A percentile compares a stretch with the other conserved stretches of the same genome.
These are phyloP conservation scores for Chrysanthemum seticuspe DNA, from an alignment of 129 eudicot genomes.

Conservation along the genomic window DNA sequence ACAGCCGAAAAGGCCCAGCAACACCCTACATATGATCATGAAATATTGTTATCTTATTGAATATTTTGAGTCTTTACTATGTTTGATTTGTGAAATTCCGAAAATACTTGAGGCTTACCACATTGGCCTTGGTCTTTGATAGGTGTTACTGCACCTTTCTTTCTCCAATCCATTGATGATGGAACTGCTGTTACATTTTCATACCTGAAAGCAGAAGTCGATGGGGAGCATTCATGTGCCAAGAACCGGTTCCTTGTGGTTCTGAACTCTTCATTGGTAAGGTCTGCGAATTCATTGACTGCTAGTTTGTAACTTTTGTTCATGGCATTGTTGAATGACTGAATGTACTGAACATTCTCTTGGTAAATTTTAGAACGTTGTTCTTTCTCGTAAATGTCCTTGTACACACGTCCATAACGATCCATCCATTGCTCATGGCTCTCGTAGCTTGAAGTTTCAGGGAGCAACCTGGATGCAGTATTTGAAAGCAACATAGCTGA, in stretches of 20 bases:
- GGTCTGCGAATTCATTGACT: constrained; percentile 32
- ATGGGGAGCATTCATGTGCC: constrained; percentile 31
- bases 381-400: constrained; percentile 25
- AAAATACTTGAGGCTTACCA: constrained; percentile 21
- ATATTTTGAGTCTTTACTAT: neutral
- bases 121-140: constrained; percentile 46
- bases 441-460: constrained; percentile 21
- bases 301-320: constrained; percentile 28
- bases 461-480: constrained; percentile 20
- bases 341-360: constrained; percentile 20
- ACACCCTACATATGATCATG: constrained; percentile 19
- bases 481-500: constrained; percentile 14
- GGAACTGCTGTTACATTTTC: constrained; percentile 24
- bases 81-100: neutral
- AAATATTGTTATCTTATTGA: neutral
- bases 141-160: constrained; percentile 39
- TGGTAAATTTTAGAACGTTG: constrained; percentile 10
- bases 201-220: constrained; percentile 17
- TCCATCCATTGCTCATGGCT: constrained; percentile 38
- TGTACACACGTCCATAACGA: constrained; percentile 33
- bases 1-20: constrained; percentile 44
- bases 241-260: constrained; percentile 28
- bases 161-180: constrained; percentile 37
- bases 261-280: constrained; percentile 32
- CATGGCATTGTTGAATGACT: constrained; percentile 24